Percentiles rank a stretch among this genome's conserved stretches.
Evolutionary conservation across 2,329 filamentous ascomycete species (phyloP).

Genomic region (Ophiostoma pallidulum): DNA sequence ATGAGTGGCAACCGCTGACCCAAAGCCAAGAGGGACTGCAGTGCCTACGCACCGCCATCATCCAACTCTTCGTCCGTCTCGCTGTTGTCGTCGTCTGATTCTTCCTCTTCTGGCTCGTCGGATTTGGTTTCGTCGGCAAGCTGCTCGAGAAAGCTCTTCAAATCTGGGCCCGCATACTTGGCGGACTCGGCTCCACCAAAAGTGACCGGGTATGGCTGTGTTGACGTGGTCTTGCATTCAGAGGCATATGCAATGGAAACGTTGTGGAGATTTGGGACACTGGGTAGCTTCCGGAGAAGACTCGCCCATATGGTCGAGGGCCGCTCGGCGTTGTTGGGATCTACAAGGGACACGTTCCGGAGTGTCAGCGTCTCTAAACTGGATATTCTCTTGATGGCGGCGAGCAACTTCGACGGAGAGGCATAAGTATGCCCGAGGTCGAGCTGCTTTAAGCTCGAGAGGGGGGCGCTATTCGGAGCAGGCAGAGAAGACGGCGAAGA

Average conservation of each 20-base stretch:
- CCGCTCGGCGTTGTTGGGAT: background rate
- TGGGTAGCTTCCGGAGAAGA: background rate
- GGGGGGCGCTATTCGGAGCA: background rate
- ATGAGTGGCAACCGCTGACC: too few species aligned
- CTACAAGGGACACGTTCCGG: background rate
- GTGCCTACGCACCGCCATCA: too few species aligned
- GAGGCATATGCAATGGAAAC: background rate
- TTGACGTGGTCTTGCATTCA: too few species aligned
- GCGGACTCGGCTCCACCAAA: background rate
- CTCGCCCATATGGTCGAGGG: background rate
- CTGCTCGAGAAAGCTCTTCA: background rate
- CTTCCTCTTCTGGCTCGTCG: too few species aligned
- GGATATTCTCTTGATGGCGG: background rate
- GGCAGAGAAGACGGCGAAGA: background rate
- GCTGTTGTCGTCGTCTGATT: background rate
- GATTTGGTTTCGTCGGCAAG: background rate
- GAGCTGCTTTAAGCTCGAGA: background rate
- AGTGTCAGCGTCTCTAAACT: background rate
- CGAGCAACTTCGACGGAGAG: background rate
- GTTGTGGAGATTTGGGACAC: background rate
- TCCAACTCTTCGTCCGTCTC: too few species aligned
- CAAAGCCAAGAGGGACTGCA: too few species aligned
- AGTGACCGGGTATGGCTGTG: background rate
- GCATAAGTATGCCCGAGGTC: background rate
- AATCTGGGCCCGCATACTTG: background rate